Percentiles rank a stretch among this genome's conserved stretches.
Conservation (phyloP, 1,284 basidiomycete genomes). For the Agaricales sp. region DNA sequence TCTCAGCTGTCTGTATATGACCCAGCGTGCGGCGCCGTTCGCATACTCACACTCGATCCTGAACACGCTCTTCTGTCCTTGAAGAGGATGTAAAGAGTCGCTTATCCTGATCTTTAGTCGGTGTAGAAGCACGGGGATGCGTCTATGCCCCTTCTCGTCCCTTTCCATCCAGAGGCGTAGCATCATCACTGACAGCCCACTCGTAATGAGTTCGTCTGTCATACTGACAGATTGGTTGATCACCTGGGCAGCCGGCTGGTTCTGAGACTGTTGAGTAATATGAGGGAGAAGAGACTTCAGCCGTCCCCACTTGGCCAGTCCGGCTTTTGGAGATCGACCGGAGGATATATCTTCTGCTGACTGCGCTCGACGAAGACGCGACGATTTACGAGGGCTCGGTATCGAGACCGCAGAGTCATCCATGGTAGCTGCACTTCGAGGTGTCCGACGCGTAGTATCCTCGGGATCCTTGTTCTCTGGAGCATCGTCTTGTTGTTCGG, state of each 20-base stretch:
- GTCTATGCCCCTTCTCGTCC: slow-evolving; percentile 78
- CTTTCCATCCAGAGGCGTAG: slow-evolving; percentile 86
- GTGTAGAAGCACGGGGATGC: slow-evolving; percentile 84
- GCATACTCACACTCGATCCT: slow-evolving; percentile 96
- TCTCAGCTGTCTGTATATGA: slow-evolving; percentile 88
- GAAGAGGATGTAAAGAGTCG: slow-evolving; percentile 77
- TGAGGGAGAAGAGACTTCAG: slow-evolving; percentile 58
- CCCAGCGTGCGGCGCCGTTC: slow-evolving; percentile 92
- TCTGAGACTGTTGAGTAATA: slow-evolving; percentile 22
- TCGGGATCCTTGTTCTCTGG: slow-evolving; percentile 10
- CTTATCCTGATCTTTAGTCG: slow-evolving; percentile 77
- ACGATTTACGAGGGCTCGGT: slow-evolving; percentile 24
- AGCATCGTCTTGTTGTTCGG: slow-evolving; percentile 9
- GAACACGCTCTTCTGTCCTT: slow-evolving; percentile 75
- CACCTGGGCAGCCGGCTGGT: slow-evolving; percentile 30
- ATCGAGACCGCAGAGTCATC: slow-evolving; percentile 8
- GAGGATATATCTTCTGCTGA: slow-evolving; percentile 8
- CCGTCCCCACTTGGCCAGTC: slow-evolving; percentile 44
- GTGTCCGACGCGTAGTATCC: not conserved
- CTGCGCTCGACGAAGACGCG: slow-evolving; percentile 33
- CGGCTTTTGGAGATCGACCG: slow-evolving; percentile 17
- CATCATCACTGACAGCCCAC: slow-evolving; percentile 76
- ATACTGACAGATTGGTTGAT: slow-evolving; percentile 58
- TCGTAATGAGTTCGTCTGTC: slow-evolving; percentile 77
- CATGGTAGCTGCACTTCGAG: slow-evolving; percentile 3